Percentiles rank a stretch among this genome's conserved stretches.
These are phyloP conservation scores for Pythium brachiatum DNA, from an alignment of 352 stramenopile genomes.

Conservation along the genomic window DNA sequence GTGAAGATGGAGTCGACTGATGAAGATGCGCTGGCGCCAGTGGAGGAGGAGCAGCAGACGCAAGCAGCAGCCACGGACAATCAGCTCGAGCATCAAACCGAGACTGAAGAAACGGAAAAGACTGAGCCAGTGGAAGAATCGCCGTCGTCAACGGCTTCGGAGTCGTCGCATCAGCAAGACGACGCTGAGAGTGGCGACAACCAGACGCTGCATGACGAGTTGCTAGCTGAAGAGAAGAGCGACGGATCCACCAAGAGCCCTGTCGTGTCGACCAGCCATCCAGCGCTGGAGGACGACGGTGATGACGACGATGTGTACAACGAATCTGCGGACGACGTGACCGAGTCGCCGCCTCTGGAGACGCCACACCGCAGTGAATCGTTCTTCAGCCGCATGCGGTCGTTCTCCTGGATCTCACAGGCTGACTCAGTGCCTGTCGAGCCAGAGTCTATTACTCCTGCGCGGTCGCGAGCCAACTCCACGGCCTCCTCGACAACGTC, in stretches of 20 bases:
- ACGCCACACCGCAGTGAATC: slow-evolving; percentile 15
- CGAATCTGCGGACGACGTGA: not conserved
- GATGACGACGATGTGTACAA: slow-evolving; percentile 1
- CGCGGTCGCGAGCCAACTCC: slow-evolving; percentile 14
- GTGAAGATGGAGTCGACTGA: not conserved
- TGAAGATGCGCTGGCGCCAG: not conserved
- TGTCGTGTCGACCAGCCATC: not conserved
- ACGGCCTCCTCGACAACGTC: slow-evolving; percentile 13
- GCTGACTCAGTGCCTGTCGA: slow-evolving; percentile 16
- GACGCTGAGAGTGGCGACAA: not conserved
- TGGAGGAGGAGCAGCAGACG: not conserved
- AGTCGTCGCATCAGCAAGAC: not conserved
- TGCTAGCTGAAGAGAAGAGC: not conserved
- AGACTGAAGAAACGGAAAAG: not conserved
- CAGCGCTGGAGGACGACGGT: slow-evolving; percentile 6
- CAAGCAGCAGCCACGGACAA: slow-evolving; percentile 3
- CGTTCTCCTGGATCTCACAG: slow-evolving; percentile 18
- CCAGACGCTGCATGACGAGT: not conserved
- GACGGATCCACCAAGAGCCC: not conserved
- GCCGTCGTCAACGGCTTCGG: not conserved
- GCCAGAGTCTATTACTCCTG: not conserved
- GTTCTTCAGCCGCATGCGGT: slow-evolving; percentile 18
- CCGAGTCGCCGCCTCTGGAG: slow-evolving; percentile 1
- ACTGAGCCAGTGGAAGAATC: not conserved
- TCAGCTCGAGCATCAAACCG: not conserved